phyloP scores from a whole-genome alignment of 139 green algal genomes.

The Chlamydomonas schloesseri region DNA sequence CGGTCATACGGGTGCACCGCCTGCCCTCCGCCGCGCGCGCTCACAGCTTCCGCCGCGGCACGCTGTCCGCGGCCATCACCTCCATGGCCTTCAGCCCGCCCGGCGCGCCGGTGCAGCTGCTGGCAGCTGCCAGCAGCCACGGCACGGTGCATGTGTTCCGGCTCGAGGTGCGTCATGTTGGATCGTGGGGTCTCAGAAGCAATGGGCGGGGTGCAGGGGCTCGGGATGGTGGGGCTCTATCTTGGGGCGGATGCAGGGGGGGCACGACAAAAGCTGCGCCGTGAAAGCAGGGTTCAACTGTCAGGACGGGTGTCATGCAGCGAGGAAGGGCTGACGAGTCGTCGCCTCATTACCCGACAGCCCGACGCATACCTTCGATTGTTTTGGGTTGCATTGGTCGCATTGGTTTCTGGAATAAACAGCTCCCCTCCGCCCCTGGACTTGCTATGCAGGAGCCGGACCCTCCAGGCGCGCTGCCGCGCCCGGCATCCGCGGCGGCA shows the following conservation, averaged over 20 bases:
- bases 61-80: slow-evolving; percentile 70
- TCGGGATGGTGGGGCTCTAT: no score
- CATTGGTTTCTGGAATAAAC: no score
- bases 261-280: no score
- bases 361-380: no score
- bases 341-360: no score
- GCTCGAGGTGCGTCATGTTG: slow-evolving; percentile 25
- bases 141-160: slow-evolving; percentile 84
- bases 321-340: no score
- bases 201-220: no score
- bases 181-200: neutral
- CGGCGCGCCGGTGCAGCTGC: slow-evolving; percentile 61
- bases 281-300: no score
- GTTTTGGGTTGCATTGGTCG: no score
- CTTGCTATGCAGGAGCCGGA: slow-evolving; percentile 24
- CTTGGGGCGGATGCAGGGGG: neutral
- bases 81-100: slow-evolving; percentile 75
- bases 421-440: neutral
- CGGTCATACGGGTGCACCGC: slow-evolving; percentile 82
- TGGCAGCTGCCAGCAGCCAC: slow-evolving; percentile 76
- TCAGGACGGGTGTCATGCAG: no score
- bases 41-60: slow-evolving; percentile 55
- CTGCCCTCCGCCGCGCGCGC: slow-evolving; percentile 48
- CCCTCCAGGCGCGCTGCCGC: neutral
- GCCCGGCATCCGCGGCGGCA: slow-evolving; percentile 28